A percentile compares a stretch with the other conserved stretches of the same genome.
Evolutionary conservation across 345 rosid genomes (phyloP).

Genomic region (Ceriops zippeliana): DNA sequence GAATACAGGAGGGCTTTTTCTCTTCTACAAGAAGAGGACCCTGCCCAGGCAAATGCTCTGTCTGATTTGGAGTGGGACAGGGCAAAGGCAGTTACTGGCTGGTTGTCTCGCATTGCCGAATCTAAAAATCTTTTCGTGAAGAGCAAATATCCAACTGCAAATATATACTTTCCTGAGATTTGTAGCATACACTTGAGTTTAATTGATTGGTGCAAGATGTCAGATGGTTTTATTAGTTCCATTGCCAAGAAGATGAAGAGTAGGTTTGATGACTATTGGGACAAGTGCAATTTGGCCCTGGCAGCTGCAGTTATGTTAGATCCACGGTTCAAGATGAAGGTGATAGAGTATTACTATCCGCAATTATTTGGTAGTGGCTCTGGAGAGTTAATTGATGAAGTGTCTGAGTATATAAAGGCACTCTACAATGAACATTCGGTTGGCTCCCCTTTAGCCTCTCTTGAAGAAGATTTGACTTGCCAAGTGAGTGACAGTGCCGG

Average conservation of each 20-base stretch:
- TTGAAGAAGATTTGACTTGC: conserved; percentile 53
- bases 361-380: conserved; percentile 52
- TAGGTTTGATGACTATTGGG: conserved; percentile 70
- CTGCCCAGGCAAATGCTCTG: conserved; percentile 34
- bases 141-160: conserved; percentile 52
- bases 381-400: conserved; percentile 51
- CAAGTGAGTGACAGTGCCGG: conserved; percentile 31
- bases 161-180: conserved; percentile 58
- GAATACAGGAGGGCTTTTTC: conserved; percentile 46
- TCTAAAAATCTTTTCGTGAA: conserved; percentile 45
- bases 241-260: conserved; percentile 57
- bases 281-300: conserved; percentile 57
- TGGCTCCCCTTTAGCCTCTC: conserved; percentile 54
- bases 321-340: conserved; percentile 79
- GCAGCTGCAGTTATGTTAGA: conserved; percentile 77
- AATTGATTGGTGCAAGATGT: conserved; percentile 67
- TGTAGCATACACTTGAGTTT: conserved; percentile 62
- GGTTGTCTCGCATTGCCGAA: conserved; percentile 61
- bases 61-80: conserved; percentile 72
- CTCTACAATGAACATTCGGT: conserved; percentile 67
- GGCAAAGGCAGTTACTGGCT: conserved; percentile 32
- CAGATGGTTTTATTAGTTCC: conserved; percentile 52
- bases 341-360: conserved; percentile 71
- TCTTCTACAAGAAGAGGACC: conserved; percentile 42
- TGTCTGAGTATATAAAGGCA: conserved; percentile 50